A percentile compares a stretch with the other conserved stretches of the same genome.
phyloP scores from a whole-genome alignment of 495 filamentous ascomycete species.

The Penicillium bovifimosum region DNA sequence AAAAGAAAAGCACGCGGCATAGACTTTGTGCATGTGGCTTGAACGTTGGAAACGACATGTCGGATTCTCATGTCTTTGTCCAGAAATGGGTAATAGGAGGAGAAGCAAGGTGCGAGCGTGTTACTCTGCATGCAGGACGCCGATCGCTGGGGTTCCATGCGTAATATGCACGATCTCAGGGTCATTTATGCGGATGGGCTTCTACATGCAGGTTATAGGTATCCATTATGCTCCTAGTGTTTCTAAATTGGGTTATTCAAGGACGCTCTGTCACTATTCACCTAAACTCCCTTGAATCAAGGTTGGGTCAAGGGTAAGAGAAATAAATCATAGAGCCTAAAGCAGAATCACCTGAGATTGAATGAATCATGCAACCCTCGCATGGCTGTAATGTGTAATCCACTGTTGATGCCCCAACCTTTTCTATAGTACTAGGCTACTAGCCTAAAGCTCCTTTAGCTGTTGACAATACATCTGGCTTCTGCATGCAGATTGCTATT shows the following conservation, averaged over 20 bases:
- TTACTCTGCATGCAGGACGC: constrained; percentile 16
- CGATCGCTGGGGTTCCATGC: constrained; percentile 16
- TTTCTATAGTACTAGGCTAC: background rate
- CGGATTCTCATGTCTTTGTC: constrained; percentile 11
- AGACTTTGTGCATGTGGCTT: constrained; percentile 11
- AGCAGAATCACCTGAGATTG: background rate
- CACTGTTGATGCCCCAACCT: background rate
- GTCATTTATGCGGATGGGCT: background rate
- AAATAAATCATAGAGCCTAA: background rate
- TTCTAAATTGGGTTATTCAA: no score
- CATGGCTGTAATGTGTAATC: background rate
- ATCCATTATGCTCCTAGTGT: background rate
- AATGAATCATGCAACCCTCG: constrained; percentile 1
- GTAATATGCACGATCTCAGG: constrained; percentile 2
- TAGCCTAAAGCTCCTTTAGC: background rate
- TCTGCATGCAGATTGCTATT: constrained; percentile 13
- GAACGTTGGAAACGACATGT: constrained; percentile 25
- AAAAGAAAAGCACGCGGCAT: constrained; percentile 8
- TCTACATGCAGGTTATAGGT: background rate
- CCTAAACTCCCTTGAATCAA: background rate
- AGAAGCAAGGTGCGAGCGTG: constrained; percentile 6
- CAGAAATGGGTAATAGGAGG: constrained; percentile 1
- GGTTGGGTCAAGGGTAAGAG: background rate
- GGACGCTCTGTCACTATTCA: background rate
- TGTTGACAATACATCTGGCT: constrained; percentile 13